Evolutionary conservation across 345 rosid species (phyloP).

Genomic region (Carallia pectinifolia): DNA sequence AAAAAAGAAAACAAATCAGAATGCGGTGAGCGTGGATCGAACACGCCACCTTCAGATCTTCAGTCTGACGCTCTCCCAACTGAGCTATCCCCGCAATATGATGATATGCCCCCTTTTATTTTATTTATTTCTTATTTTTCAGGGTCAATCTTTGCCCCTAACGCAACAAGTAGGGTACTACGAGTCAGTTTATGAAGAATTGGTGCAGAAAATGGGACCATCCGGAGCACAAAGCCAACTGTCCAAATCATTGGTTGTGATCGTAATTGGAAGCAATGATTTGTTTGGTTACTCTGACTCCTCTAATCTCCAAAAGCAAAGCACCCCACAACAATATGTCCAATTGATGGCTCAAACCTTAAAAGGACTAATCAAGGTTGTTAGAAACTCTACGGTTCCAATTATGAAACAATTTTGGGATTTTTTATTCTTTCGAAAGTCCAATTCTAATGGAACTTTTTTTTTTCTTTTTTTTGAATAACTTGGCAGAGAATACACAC

Average conservation of each 20-base stretch:
- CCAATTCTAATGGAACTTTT: neutral
- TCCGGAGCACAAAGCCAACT: conserved; percentile 34
- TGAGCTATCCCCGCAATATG: conserved; percentile 69
- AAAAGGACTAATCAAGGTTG: conserved; percentile 64
- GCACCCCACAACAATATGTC: conserved; percentile 43
- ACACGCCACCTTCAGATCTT: conserved; percentile 96
- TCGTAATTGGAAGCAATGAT: conserved; percentile 68
- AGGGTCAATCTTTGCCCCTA: conserved; percentile 49
- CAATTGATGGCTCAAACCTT: conserved; percentile 45
- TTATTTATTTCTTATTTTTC: too few species aligned
- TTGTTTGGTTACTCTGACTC: conserved; percentile 50
- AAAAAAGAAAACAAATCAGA: neutral
- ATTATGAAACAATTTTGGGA: neutral
- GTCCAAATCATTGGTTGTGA: conserved; percentile 48
- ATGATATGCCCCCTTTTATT: too few species aligned
- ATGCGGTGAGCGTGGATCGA: conserved; percentile 95
- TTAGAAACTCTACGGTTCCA: neutral
- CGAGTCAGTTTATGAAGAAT: conserved; percentile 19
- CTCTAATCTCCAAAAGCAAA: conserved; percentile 28
- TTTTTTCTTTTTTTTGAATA: too few species aligned
- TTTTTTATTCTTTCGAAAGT: neutral
- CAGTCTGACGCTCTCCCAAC: conserved; percentile 98
- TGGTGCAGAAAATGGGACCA: conserved; percentile 34
- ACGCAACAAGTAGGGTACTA: conserved; percentile 53
- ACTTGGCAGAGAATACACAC: conserved; percentile 41